Evolutionary conservation across 495 filamentous ascomycete genomes (phyloP), one percentile per base, ranked within the genome.

Genomic region (Cudoniella acicularis): DNA sequence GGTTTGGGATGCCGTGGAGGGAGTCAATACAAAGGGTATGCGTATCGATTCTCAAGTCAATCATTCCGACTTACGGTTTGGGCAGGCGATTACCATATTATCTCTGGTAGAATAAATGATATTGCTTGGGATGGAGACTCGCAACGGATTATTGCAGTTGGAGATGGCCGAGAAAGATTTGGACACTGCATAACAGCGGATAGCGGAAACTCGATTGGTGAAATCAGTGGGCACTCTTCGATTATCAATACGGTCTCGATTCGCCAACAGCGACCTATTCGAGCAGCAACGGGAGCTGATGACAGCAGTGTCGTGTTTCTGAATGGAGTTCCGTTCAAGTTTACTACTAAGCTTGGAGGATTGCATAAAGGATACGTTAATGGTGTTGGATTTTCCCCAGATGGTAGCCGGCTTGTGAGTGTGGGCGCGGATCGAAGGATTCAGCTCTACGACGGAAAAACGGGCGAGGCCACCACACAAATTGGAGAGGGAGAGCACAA

Each of bases 121-220:
- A 77, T 98, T 49, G 91, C 93, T 10, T 98, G 94, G 92, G 94
- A 98, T 70, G 95, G 93, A 48, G 94, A 98, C 71, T 92, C 88
- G 50, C 92, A 96, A 75, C 87, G 94, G 22, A 89, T 98, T 52
- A 96, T 97, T 61, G 95, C 93, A 10, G 95, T 98, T 18, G 94
- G 94, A 21, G 87, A 97, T 57, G 94, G 94, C 16, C 92, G 93
- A 69, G 91, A 98, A 72, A 83, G 90, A 52, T 96, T 88, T 72
- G 95, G 94, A 16, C 92, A 93, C 68, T 96, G 89, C 75, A 91
- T 98, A 67, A 96, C 91, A 6, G 93, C 90, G 67, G 95, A 98
- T 67, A 92, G 88, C 67, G 94, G 95, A 61, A 98, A 97, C 75
- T 90, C 85, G 26, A 94, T 98, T 10, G 94, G 94, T 47, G 92